Evolutionary conservation across 495 filamentous ascomycete genomes (phyloP).

Genomic region (Xylaria bambusicola): DNA sequence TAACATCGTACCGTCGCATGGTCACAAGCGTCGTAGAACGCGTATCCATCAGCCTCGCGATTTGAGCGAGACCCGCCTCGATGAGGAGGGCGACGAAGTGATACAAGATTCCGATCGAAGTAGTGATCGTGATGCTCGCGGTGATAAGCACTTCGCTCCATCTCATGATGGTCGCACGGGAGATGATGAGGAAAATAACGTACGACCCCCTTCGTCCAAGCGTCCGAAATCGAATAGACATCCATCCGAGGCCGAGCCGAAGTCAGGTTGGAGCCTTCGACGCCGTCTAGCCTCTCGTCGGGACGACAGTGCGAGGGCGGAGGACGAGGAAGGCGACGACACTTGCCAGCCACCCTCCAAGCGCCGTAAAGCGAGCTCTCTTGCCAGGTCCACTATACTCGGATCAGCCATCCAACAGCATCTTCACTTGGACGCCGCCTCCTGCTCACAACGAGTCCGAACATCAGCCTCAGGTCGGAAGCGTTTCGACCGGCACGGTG

Average conservation of each 20-base stretch:
- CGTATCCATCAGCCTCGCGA: no score
- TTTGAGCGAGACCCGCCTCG: no score
- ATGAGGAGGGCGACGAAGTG: no score
- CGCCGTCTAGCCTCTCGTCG: constrained; percentile 9
- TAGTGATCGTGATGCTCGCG: neutral
- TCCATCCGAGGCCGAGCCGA: neutral
- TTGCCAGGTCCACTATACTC: neutral
- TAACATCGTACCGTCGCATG: no score
- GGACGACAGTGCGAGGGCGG: constrained; percentile 6
- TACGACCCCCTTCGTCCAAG: neutral
- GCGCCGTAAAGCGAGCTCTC: constrained; percentile 12
- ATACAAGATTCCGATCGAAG: no score
- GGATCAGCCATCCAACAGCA: neutral
- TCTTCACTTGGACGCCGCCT: constrained; percentile 6
- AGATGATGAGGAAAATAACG: neutral
- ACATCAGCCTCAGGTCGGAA: constrained; percentile 6
- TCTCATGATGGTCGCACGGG: neutral
- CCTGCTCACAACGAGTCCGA: constrained; percentile 9
- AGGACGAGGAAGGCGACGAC: constrained; percentile 16
- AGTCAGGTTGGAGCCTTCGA: constrained; percentile 3
- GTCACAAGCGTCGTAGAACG: no score
- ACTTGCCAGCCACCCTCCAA: constrained; percentile 12
- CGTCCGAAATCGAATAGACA: neutral
- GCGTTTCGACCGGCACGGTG: constrained; percentile 6
- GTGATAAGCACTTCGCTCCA: neutral